Base-by-base conservation (phyloP, 768 basidiomycete genomes). In the Thelephora aurantiotincta region DNA sequence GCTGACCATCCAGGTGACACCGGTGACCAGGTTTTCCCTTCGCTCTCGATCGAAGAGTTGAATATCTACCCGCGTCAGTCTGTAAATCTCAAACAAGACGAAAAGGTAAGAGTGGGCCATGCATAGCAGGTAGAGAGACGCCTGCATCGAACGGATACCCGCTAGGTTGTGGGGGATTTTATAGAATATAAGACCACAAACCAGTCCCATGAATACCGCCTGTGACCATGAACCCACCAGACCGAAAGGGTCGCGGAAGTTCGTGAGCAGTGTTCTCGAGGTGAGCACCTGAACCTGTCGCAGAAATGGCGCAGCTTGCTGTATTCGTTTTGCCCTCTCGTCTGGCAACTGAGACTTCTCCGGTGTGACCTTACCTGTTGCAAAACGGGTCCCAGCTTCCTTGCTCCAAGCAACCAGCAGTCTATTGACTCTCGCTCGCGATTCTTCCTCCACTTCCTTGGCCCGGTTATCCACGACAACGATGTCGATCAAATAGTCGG, bases 401-500 rank as follows among this genome's bases (percentile, higher is more conserved):
- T 9, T 30, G 26, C 26, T 30, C 26, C 26, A 30, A 9, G 26
- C 26, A 9, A 30, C 26, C 26, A 30, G 9, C 26, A 30, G 26
- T 9, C 26, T 30, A 9, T 30, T 30, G 26, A 30, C 26, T 30
- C 26, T 30, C 26, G 26, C 26, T 9, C 9, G 26, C 5, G 26
- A 30, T 30, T 55, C 57, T 6, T 58, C 58, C 51, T 72, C 69
- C 1, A 57, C 57, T 13, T 65, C 62, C 7, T 62, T 55, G 23
- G 61, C 60, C 7, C 69, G 60, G 41, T 62, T 66, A 54, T 74
- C 71, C 33, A 74, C 50, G 30, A 30, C 54, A 7, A 63, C 57
- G 26, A 71, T 57, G 49, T 74, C 72, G 53, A 70, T 65, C 12
- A 65, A 54, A 45, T 64, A 66, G 51, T 72, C 70, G n/a, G 71